Evolutionary conservation across 1,284 basidiomycete species (phyloP), one percentile per base, ranked within the genome.

Genomic region (Phaffia rhodozyma): DNA sequence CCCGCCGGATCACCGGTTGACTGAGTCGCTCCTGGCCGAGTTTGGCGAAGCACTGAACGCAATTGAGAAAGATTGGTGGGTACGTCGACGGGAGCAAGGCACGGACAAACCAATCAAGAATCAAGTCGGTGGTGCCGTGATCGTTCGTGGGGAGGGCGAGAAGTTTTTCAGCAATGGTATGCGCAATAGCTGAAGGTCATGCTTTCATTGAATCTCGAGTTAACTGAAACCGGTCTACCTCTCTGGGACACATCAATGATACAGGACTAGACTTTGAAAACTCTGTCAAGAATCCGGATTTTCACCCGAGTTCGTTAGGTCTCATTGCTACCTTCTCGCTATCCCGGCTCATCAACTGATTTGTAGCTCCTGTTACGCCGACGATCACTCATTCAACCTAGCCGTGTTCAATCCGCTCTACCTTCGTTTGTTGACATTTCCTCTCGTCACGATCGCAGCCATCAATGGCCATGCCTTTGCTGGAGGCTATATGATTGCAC

Each of bases 391-490:
- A 62, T 27, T 20, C 65, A 27, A 61, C 50, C 58, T 69, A 74
- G 78, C 76, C 54, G 65, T 75, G 55, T 76, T 71, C 66, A 73
- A 74, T 66, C 75, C 74, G 1, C 69, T 75, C 58, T 68, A 72
- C 52, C 71, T 69, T 61, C 66, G 72, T 48, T 68, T 77, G 20
- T 68, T 79, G 58, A 75, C 76, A 6, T 78, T 78, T 70, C 77
- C 77, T 7, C 71, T 80, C 62, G 70, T 77, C 53, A 89, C 86
- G 5, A 82, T 96, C 67, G 89, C 89, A 34, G 89, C 89, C 3
- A 83, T 96, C 71, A 94, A 93, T 72, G 92, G 92, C 0, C 92
- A 96, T 72, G 86, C 85, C 63, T 96, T 91, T 73, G 92, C 92
- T 2, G 92, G 81, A 16, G 92, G 84, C 21, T 85, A 90, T 72